These are phyloP conservation scores for Phytophthora sansomeana DNA, from an alignment of 352 stramenopile genomes.

Conservation along the genomic window DNA sequence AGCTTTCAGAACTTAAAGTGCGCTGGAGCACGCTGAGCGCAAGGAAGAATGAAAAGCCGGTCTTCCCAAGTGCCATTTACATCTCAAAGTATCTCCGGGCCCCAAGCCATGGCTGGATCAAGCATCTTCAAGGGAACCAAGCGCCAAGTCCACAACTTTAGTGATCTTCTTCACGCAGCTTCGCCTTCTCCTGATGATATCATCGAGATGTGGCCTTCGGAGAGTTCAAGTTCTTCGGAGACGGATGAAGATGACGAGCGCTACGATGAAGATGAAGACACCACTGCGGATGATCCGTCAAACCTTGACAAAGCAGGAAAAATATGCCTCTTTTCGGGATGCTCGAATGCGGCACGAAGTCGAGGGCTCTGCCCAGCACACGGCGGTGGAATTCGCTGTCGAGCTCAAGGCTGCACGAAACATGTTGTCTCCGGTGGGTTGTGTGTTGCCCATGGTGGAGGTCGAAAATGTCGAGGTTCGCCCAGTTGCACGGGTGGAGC, in stretches of 20 bases:
- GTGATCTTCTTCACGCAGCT: constrained; percentile 33
- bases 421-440: constrained; percentile 71
- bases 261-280: constrained; percentile 28
- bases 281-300: constrained; percentile 10
- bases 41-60: constrained; percentile 20
- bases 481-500: constrained; percentile 56
- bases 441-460: constrained; percentile 73
- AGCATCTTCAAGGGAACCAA: constrained; percentile 13
- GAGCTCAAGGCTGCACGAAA: constrained; percentile 56
- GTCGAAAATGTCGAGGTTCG: constrained; percentile 52
- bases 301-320: constrained; percentile 1
- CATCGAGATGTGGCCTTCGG: constrained; percentile 18
- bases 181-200: constrained; percentile 18
- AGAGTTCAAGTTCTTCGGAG: constrained; percentile 30
- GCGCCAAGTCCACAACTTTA: constrained; percentile 28
- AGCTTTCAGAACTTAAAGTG: constrained; percentile 14
- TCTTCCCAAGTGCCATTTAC: background rate
- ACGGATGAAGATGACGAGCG: constrained; percentile 34
- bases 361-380: constrained; percentile 68
- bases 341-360: constrained; percentile 55
- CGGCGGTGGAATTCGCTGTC: constrained; percentile 69
- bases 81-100: background rate
- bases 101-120: constrained; percentile 4
- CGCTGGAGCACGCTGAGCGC: no score
- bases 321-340: constrained; percentile 32